Percentiles rank a stretch among this genome's conserved stretches.
Evolutionary conservation across 495 filamentous ascomycete species (phyloP).

Genomic region (Trichodelitschia bisporula): DNA sequence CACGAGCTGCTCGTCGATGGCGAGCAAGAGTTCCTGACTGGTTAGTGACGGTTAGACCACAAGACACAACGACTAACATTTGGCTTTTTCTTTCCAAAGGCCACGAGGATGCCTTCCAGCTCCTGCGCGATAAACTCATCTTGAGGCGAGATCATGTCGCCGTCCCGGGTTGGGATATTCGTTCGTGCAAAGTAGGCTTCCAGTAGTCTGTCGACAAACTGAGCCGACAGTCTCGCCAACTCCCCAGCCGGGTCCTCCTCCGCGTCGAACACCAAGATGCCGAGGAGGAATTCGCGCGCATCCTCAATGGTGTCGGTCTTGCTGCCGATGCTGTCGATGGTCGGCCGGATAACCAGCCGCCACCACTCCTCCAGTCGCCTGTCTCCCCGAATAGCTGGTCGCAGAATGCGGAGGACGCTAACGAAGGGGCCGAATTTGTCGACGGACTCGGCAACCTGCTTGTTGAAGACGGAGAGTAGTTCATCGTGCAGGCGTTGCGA

Average conservation of each 20-base stretch:
- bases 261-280: constrained; percentile 30
- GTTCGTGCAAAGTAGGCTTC: constrained; percentile 32
- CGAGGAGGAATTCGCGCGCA: constrained; percentile 28
- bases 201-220: constrained; percentile 28
- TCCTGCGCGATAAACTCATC: constrained; percentile 24
- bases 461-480: constrained; percentile 31
- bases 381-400: constrained; percentile 28
- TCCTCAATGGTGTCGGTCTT: constrained; percentile 33
- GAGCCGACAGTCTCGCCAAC: constrained; percentile 17
- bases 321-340: constrained; percentile 27
- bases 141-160: constrained; percentile 18
- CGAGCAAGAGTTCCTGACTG: constrained; percentile 30
- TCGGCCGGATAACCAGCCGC: constrained; percentile 32
- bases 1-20: constrained; percentile 32
- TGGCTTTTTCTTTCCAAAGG: constrained; percentile 38
- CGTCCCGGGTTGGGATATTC: constrained; percentile 14
- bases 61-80: constrained; percentile 22
- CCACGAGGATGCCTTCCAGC: constrained; percentile 25
- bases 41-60: constrained; percentile 7
- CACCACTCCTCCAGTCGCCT: constrained; percentile 37
- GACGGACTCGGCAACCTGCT: constrained; percentile 24
- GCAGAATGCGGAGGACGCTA: constrained; percentile 28
- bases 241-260: constrained; percentile 23
- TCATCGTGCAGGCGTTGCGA: constrained; percentile 41
- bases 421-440: constrained; percentile 36